Percentiles rank a stretch among this genome's conserved stretches.
These are phyloP conservation scores for Gossypium lobatum DNA, from an alignment of 441 rosid species.

Conservation along the genomic window DNA sequence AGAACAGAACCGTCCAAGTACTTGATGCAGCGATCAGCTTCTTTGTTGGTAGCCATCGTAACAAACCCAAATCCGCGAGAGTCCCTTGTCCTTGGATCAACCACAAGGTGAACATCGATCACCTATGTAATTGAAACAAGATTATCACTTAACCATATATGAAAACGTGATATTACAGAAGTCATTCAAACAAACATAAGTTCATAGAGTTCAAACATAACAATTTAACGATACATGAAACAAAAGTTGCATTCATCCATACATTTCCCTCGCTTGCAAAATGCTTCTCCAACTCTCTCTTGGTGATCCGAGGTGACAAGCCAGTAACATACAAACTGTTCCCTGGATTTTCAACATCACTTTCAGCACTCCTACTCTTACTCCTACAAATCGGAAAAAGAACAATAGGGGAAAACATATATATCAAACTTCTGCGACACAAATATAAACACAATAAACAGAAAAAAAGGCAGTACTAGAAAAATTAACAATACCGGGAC, in stretches of 20 bases:
- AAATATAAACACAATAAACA: neutral
- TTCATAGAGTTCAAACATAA: neutral
- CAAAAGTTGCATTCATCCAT: constrained; percentile 4
- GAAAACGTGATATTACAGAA: no score
- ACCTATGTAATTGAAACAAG: constrained; percentile 35
- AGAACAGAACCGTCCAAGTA: constrained; percentile 65
- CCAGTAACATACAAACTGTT: constrained; percentile 92
- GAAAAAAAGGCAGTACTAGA: neutral
- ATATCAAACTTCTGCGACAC: neutral
- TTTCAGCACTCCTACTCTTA: constrained; percentile 51
- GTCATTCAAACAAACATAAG: neutral
- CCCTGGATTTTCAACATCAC: constrained; percentile 81
- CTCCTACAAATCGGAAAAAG: constrained; percentile 39
- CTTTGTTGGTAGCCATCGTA: constrained; percentile 52
- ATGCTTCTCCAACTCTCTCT: constrained; percentile 72
- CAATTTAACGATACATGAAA: neutral
- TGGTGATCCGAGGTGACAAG: constrained; percentile 61
- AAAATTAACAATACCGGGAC: constrained; percentile 31
- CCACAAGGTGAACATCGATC: constrained; percentile 76
- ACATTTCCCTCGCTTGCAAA: constrained; percentile 75
- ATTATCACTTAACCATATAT: neutral
- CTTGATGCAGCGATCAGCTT: constrained; percentile 73
- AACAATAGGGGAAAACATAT: neutral
- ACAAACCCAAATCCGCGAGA: constrained; percentile 92
- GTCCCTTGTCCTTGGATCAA: constrained; percentile 90